A percentile compares a stretch with the other conserved stretches of the same genome.
Conservation (phyloP, 1,284 basidiomycete genomes). For the Ganoderma boninense region DNA sequence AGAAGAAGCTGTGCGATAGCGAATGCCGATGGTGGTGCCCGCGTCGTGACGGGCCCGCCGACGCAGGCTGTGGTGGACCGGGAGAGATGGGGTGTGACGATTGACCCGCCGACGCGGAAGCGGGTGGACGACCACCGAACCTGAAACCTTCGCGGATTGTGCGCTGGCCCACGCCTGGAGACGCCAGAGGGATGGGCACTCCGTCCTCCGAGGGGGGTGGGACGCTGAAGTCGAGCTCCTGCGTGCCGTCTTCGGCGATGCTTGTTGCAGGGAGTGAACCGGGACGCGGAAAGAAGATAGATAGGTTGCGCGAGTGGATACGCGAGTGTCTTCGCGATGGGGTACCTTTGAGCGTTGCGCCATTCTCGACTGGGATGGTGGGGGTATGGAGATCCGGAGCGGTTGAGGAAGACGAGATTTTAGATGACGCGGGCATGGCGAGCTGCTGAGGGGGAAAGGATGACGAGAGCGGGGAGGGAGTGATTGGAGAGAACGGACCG, state of each 20-base stretch:
- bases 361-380: conserved; percentile 25
- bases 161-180: conserved; percentile 43
- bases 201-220: conserved; percentile 55
- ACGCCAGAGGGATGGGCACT: conserved; percentile 55
- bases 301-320: conserved; percentile 90
- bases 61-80: conserved; percentile 32
- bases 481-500: conserved; percentile 59
- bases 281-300: conserved; percentile 89
- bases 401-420: conserved; percentile 33
- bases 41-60: conserved; percentile 56
- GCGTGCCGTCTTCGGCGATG: conserved; percentile 72
- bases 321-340: conserved; percentile 70
- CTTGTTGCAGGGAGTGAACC: conserved; percentile 65
- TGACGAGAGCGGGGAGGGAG: conserved; percentile 58
- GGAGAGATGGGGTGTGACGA: conserved; percentile 34
- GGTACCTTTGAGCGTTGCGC: conserved; percentile 28
- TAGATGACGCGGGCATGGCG: conserved; percentile 33
- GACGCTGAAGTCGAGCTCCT: conserved; percentile 57
- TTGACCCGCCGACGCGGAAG: conserved; percentile 34
- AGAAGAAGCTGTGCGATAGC: conserved; percentile 92
- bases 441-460: conserved; percentile 49
- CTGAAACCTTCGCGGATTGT: conserved; percentile 68
- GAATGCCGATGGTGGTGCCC: conserved; percentile 96
- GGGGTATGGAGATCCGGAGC: conserved; percentile 34
- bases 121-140: conserved; percentile 62